Percentiles rank a stretch among this genome's conserved stretches.
These are phyloP conservation scores for Diaporthe sp. DNA, from an alignment of 2,329 filamentous ascomycete genomes.

Conservation along the genomic window DNA sequence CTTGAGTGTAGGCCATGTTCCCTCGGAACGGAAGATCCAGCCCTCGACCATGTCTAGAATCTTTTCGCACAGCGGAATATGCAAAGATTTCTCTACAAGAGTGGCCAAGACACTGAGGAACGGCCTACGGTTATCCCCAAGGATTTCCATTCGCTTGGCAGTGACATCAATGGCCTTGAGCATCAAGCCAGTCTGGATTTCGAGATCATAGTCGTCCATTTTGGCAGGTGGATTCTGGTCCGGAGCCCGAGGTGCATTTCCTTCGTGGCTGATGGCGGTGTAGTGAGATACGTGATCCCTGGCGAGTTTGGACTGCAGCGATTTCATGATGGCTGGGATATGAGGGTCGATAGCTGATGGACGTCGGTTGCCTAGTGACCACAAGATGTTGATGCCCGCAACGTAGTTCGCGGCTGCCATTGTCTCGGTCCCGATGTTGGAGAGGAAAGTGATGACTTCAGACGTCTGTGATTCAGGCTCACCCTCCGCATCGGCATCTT, in stretches of 20 bases:
- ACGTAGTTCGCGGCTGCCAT: slow-evolving; percentile 86
- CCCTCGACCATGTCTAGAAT: slow-evolving; percentile 93
- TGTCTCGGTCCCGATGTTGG: slow-evolving; percentile 87
- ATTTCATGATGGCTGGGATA: slow-evolving; percentile 90
- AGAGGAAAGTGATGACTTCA: slow-evolving; percentile 88
- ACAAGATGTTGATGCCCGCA: slow-evolving; percentile 92
- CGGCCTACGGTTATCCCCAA: slow-evolving; percentile 90
- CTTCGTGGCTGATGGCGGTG: slow-evolving; percentile 66
- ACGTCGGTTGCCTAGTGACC: slow-evolving; percentile 89
- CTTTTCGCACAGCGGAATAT: slow-evolving; percentile 88
- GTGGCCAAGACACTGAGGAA: slow-evolving; percentile 96
- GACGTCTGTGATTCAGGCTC: slow-evolving; percentile 85
- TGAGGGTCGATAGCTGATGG: slow-evolving; percentile 92
- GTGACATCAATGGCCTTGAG: slow-evolving; percentile 96
- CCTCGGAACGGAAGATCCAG: slow-evolving; percentile 96
- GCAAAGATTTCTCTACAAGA: slow-evolving; percentile 94
- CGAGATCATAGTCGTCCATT: slow-evolving; percentile 82
- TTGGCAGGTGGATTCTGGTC: slow-evolving; percentile 71
- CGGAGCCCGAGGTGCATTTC: slow-evolving; percentile 60
- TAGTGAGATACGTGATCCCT: slow-evolving; percentile 92
- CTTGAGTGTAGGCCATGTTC: slow-evolving; percentile 96
- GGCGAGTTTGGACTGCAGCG: slow-evolving; percentile 90
- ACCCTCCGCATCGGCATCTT: slow-evolving; percentile 85
- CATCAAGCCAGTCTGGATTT: slow-evolving; percentile 91
- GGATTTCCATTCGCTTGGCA: slow-evolving; percentile 89